These are phyloP conservation scores for Aureobasidium namibiae DNA, from an alignment of 2,329 filamentous ascomycete genomes.

Conservation along the genomic window DNA sequence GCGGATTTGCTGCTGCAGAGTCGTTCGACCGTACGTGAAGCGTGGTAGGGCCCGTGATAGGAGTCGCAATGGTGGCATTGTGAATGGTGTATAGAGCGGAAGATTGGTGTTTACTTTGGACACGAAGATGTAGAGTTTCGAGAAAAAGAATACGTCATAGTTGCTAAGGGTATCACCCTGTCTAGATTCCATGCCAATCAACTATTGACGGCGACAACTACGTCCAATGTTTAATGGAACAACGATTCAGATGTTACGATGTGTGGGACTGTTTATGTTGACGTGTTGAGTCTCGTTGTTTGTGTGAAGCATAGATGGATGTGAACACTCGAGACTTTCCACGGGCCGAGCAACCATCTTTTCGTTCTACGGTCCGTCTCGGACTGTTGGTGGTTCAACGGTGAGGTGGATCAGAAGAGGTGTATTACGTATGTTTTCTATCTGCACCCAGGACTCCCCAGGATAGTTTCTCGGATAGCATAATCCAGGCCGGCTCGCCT, in stretches of 20 bases:
- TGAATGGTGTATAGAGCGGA: neutral
- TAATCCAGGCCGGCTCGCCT: constrained; percentile 66
- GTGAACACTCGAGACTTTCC: neutral
- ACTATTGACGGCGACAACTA: neutral
- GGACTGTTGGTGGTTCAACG: neutral
- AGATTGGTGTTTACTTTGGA: neutral
- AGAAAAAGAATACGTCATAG: neutral
- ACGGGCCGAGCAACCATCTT: neutral
- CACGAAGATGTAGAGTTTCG: neutral
- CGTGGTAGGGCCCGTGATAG: neutral
- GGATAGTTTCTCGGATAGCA: constrained; percentile 72
- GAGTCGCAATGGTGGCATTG: neutral
- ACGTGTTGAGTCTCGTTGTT: too few species aligned
- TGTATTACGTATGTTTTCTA: neutral
- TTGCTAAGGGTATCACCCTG: neutral
- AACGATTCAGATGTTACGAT: too few species aligned
- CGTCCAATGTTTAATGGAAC: neutral
- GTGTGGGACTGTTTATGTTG: too few species aligned
- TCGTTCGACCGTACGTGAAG: neutral
- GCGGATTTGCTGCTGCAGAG: neutral
- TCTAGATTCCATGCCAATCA: neutral
- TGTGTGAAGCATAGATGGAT: neutral
- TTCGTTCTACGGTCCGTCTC: neutral
- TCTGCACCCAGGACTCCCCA: constrained; percentile 22
- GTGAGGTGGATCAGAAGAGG: neutral